Conservation (phyloP, 345 rosid species). For the Iberis pinnata region DNA sequence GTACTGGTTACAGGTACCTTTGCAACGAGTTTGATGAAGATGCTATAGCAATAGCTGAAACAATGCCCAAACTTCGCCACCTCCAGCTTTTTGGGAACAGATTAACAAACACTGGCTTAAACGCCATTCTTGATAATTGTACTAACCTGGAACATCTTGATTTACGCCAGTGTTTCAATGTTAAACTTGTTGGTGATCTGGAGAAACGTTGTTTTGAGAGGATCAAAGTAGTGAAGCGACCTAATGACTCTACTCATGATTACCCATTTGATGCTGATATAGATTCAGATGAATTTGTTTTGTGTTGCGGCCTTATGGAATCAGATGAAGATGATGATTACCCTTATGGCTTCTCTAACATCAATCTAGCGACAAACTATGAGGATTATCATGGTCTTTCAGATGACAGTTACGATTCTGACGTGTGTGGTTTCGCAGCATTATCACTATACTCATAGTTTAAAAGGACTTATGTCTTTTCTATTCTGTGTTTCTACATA, state of each 20-base stretch:
- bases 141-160: slow-evolving; percentile 53
- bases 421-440: no score
- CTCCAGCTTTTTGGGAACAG: slow-evolving; percentile 52
- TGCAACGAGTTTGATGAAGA: slow-evolving; percentile 18
- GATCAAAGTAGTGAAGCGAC: slow-evolving; percentile 36
- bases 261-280: slow-evolving; percentile 27
- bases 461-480: not conserved
- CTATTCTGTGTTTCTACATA: no score
- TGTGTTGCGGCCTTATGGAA: not conserved
- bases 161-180: slow-evolving; percentile 47
- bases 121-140: slow-evolving; percentile 50
- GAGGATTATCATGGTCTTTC: no score
- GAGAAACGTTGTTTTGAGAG: slow-evolving; percentile 36
- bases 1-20: slow-evolving; percentile 15
- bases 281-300: slow-evolving; percentile 21
- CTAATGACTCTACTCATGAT: slow-evolving; percentile 38
- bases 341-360: no score
- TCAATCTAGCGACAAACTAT: no score
- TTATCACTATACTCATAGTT: not conserved
- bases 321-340: not conserved
- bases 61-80: slow-evolving; percentile 39
- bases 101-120: slow-evolving; percentile 46
- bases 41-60: slow-evolving; percentile 50
- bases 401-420: no score
- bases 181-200: slow-evolving; percentile 32